Percentiles rank a stretch among this genome's conserved stretches.
These are phyloP conservation scores for Hordeum pubiflorum DNA, from an alignment of 202 grass and related monocot genomes.

Conservation along the genomic window DNA sequence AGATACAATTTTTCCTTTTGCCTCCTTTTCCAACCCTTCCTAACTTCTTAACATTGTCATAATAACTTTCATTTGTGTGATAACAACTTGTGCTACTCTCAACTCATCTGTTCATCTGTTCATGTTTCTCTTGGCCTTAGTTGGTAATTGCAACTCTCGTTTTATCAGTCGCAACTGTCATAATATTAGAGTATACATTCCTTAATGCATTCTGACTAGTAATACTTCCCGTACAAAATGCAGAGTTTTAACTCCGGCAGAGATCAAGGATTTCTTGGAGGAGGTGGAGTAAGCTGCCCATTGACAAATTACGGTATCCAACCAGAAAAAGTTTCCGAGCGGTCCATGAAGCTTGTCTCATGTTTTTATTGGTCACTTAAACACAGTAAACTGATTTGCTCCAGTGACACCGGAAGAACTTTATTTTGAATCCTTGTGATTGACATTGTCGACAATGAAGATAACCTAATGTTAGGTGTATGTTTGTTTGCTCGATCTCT, in stretches of 20 bases:
- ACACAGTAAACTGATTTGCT: constrained; percentile 29
- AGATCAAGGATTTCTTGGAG: constrained; percentile 85
- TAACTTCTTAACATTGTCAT: background rate
- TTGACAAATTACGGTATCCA: background rate
- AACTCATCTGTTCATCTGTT: background rate
- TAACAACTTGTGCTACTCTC: background rate
- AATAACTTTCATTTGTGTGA: background rate
- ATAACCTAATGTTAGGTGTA: background rate
- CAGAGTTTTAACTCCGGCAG: constrained; percentile 72
- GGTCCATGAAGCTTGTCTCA: constrained; percentile 25
- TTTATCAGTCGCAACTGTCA: background rate
- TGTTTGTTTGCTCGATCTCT: constrained; percentile 2
- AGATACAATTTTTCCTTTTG: background rate
- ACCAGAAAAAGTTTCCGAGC: background rate
- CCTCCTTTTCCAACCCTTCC: background rate
- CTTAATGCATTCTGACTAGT: background rate
- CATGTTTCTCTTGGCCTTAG: background rate
- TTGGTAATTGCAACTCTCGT: background rate
- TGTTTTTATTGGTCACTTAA: constrained; percentile 2
- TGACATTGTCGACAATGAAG: constrained; percentile 15
- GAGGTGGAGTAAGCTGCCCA: constrained; percentile 62
- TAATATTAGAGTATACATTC: background rate
- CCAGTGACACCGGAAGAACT: background rate
- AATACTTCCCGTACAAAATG: constrained; percentile 19
- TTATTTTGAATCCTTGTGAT: constrained; percentile 12